Percentiles rank a stretch among this genome's conserved stretches.
These are phyloP conservation scores for Aspergillus sp. DNA, from an alignment of 2,329 filamentous ascomycete genomes.

Conservation along the genomic window DNA sequence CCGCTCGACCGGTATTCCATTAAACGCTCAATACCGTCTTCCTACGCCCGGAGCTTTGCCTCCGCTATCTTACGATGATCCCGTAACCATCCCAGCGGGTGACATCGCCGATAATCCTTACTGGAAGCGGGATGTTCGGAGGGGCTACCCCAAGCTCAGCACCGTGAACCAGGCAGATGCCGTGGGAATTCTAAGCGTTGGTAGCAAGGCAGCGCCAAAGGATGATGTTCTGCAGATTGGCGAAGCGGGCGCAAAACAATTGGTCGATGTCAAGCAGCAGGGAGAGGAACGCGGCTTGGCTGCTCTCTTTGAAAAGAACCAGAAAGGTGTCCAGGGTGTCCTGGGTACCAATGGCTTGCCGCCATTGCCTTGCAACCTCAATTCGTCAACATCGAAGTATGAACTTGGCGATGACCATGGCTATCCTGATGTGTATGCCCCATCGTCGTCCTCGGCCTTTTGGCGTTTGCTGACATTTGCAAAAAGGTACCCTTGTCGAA, in stretches of 20 bases:
- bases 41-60: constrained; percentile 72
- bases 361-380: constrained; percentile 74
- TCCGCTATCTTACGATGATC: constrained; percentile 71
- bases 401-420: constrained; percentile 62
- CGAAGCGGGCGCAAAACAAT: constrained; percentile 65
- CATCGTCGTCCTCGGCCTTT: constrained; percentile 12
- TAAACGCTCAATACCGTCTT: constrained; percentile 89
- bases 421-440: constrained; percentile 65
- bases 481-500: constrained; percentile 42
- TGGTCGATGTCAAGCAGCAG: constrained; percentile 72
- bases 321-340: constrained; percentile 51
- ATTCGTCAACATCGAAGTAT: constrained; percentile 51
- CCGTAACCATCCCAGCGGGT: constrained; percentile 75
- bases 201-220: constrained; percentile 75
- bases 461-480: constrained; percentile 31
- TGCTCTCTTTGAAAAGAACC: constrained; percentile 65
- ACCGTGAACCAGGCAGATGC: constrained; percentile 79
- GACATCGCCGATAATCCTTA: constrained; percentile 91
- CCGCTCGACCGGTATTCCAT: constrained; percentile 84
- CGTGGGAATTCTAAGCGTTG: constrained; percentile 78
- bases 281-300: constrained; percentile 68
- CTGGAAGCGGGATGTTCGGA: constrained; percentile 88
- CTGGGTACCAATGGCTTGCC: constrained; percentile 76
- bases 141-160: constrained; percentile 75
- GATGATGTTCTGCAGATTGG: constrained; percentile 71